Conservation (phyloP, 495 filamentous ascomycete species). For the Hamigera avellanea region DNA sequence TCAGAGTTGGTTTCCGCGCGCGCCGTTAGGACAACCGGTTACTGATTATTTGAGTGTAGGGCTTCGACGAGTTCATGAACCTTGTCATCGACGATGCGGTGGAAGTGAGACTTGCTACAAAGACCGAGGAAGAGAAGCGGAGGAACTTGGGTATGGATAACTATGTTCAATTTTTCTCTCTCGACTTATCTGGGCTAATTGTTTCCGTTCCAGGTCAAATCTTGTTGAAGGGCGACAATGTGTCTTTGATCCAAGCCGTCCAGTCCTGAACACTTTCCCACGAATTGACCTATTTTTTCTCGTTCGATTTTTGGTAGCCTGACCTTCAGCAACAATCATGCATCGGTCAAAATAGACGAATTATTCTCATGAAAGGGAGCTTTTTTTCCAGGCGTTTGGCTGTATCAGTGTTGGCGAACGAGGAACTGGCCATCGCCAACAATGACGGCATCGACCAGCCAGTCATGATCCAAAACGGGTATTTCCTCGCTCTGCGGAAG, state of each 20-base stretch:
- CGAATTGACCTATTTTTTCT: no score
- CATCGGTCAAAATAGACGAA: slow-evolving; percentile 8
- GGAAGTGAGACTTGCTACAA: slow-evolving; percentile 77
- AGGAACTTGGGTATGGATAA: slow-evolving; percentile 59
- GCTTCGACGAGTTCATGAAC: slow-evolving; percentile 99
- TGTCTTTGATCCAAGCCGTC: slow-evolving; percentile 82
- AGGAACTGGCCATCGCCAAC: slow-evolving; percentile 42
- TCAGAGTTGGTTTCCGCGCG: slow-evolving; percentile 50
- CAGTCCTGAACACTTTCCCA: slow-evolving; percentile 16
- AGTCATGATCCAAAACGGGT: slow-evolving; percentile 56
- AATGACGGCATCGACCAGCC: slow-evolving; percentile 54
- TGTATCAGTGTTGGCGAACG: slow-evolving; percentile 18
- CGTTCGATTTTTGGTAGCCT: not conserved
- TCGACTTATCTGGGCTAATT: not conserved
- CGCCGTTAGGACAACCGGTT: not conserved
- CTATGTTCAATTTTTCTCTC: no score
- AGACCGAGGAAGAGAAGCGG: slow-evolving; percentile 68
- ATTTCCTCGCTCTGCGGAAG: slow-evolving; percentile 48
- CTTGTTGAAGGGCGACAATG: slow-evolving; percentile 93
- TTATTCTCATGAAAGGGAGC: slow-evolving; percentile 7
- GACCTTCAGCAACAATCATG: not conserved
- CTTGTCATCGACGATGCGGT: slow-evolving; percentile 91
- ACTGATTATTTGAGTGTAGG: slow-evolving; percentile 33
- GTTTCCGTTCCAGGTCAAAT: slow-evolving; percentile 63
- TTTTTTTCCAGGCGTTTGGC: slow-evolving; percentile 5